A percentile compares a stretch with the other conserved stretches of the same genome.
Conservation (phyloP, 1,284 basidiomycete genomes). For the Stereum hirsutum region DNA sequence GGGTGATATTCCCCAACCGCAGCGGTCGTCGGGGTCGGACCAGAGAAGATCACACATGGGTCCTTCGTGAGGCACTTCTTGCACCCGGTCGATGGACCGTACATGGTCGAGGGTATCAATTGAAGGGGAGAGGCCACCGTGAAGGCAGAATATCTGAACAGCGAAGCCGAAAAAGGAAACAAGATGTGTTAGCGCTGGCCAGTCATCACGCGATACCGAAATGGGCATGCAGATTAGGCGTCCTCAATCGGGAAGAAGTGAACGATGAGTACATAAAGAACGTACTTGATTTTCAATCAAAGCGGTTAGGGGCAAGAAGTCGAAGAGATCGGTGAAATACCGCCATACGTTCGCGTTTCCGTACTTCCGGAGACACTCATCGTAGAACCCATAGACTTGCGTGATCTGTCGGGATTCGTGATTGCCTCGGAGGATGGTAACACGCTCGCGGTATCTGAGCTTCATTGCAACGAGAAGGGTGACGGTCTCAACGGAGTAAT, state of each 20-base stretch:
- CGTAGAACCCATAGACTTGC: slow-evolving; percentile 99
- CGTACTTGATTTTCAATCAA: slow-evolving; percentile 97
- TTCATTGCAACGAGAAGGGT: slow-evolving; percentile 98
- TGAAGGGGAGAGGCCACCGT: slow-evolving; percentile 96
- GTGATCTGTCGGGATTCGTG: slow-evolving; percentile 99
- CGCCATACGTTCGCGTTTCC: slow-evolving; percentile 99
- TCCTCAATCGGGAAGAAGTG: neutral
- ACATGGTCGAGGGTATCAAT: slow-evolving; percentile 99
- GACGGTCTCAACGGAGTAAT: slow-evolving; percentile 99
- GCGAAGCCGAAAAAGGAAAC: slow-evolving; percentile 3
- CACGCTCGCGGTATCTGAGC: slow-evolving; percentile 95
- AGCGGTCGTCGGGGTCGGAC: slow-evolving; percentile 99
- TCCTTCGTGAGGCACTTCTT: slow-evolving; percentile 98
- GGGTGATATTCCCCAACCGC: slow-evolving; percentile 99
- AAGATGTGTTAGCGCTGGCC: neutral
- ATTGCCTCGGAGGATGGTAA: slow-evolving; percentile 97
- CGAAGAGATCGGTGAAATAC: slow-evolving; percentile 98
- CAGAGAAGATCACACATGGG: slow-evolving; percentile 99
- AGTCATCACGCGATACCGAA: slow-evolving; percentile 8
- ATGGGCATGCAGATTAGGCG: neutral
- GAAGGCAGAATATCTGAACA: slow-evolving; percentile 95
- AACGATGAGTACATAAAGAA: slow-evolving; percentile 14
- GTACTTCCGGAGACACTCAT: slow-evolving; percentile 99
- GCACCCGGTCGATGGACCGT: slow-evolving; percentile 95
- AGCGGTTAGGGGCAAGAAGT: slow-evolving; percentile 94